Conservation (phyloP, 495 filamentous ascomycete species). For the Neurospora sublineolata region DNA sequence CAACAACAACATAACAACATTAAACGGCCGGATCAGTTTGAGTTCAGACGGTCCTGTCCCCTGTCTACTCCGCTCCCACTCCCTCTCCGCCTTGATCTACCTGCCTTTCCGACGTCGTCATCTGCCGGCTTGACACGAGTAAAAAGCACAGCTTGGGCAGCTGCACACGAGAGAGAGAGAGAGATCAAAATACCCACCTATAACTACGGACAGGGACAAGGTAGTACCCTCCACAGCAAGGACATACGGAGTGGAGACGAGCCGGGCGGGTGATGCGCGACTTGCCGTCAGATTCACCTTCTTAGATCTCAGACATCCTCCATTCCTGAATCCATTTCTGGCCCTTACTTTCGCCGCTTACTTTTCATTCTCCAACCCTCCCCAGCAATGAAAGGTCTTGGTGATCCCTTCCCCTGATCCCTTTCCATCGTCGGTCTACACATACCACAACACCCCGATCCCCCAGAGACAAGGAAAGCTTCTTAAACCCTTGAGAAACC, state of each 20-base stretch:
- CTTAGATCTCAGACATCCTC: slow-evolving; percentile 14
- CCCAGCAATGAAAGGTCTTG: slow-evolving; percentile 17
- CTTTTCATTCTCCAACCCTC: slow-evolving; percentile 14
- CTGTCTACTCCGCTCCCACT: slow-evolving; percentile 10
- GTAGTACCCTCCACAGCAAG: background rate
- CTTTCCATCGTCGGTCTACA: slow-evolving; percentile 5
- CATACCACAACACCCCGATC: slow-evolving; percentile 4
- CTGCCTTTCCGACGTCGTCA: slow-evolving; percentile 5
- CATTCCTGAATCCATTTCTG: slow-evolving; percentile 17
- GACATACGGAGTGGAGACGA: slow-evolving; percentile 1
- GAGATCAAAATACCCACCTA: background rate
- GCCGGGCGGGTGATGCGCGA: slow-evolving; percentile 5
- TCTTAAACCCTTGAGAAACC: slow-evolving; percentile 4
- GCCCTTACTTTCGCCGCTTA: background rate
- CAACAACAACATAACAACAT: slow-evolving; percentile 21
- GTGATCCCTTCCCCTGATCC: slow-evolving; percentile 17
- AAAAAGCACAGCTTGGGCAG: slow-evolving; percentile 2
- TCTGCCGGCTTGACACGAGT: slow-evolving; percentile 7
- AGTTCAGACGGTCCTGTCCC: background rate
- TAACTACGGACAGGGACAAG: background rate
- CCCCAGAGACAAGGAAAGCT: slow-evolving; percentile 1
- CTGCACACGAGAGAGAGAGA: background rate
- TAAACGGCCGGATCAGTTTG: slow-evolving; percentile 18
- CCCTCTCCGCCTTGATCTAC: background rate
- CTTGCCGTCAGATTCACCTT: slow-evolving; percentile 5